Conservation (phyloP, 1,284 basidiomycete genomes). For the Moesziomyces parantarcticus region DNA sequence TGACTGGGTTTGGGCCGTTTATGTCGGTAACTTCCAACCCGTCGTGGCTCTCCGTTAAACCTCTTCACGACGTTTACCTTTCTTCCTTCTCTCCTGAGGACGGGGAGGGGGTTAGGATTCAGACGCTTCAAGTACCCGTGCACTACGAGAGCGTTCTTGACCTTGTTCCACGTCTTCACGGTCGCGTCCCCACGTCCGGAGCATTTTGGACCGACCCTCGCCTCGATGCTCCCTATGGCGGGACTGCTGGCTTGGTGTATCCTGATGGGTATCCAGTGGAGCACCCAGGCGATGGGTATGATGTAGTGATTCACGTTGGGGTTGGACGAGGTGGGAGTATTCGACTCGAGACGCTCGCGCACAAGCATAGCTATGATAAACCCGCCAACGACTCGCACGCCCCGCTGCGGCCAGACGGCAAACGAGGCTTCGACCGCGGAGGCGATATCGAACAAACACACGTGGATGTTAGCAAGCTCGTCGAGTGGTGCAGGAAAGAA, state of each 20-base stretch:
- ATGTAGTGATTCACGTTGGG: constrained; percentile 49
- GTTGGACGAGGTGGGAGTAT: constrained; percentile 29
- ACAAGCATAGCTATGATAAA: constrained; percentile 36
- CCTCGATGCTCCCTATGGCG: constrained; percentile 15
- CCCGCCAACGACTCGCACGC: constrained; percentile 13
- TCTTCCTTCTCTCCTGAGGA: not conserved
- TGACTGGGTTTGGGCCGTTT: constrained; percentile 51
- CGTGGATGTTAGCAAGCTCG: constrained; percentile 18
- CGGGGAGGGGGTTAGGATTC: constrained; percentile 16
- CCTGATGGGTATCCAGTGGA: constrained; percentile 32
- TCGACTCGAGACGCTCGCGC: constrained; percentile 42
- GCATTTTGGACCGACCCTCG: constrained; percentile 35
- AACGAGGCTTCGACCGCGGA: constrained; percentile 39
- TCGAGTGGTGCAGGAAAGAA: constrained; percentile 12
- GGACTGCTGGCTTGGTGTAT: constrained; percentile 1
- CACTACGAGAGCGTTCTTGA: constrained; percentile 43
- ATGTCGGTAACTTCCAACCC: constrained; percentile 35
- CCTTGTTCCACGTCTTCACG: constrained; percentile 34
- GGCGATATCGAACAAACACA: constrained; percentile 6
- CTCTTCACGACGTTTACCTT: constrained; percentile 18
- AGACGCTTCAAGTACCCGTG: constrained; percentile 43
- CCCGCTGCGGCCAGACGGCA: constrained; percentile 12
- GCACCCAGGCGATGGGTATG: constrained; percentile 10
- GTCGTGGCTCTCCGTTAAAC: constrained; percentile 47
- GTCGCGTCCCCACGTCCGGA: not conserved